Evolutionary conservation across 2,329 filamentous ascomycete species (phyloP), one percentile per base, ranked within the genome.

Genomic region (Thielaviopsis ethacetica): DNA sequence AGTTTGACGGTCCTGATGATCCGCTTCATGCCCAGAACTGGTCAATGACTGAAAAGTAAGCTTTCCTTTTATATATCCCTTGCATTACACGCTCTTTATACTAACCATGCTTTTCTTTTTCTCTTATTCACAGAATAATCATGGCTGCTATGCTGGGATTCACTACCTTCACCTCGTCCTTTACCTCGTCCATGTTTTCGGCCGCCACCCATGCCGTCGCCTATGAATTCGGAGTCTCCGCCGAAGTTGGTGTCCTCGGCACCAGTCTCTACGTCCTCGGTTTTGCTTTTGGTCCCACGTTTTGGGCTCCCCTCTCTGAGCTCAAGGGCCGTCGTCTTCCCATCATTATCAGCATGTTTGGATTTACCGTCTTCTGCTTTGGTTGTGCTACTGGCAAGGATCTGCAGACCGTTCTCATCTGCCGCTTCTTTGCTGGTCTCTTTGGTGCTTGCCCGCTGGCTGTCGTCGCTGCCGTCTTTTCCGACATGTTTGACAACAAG

Each of bases 1-100:
- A 89, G 69, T 95, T 95, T 67, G 85, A 91, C 64, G 90, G 89
- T 0, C 84, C 82, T 1, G 78, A 90, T 63, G 90, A 95, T 66
- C 89, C 89, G 2, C 67, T 91, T 62, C 89, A 95, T 70, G 85
- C 88, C 1, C 86, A 91, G 72, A 95, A 95, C 68, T 95, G 90
- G 90, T 78, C 86, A 0, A 67, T 86, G 58, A 80, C 73, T 67
- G 91, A 87, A 74, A 95, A 95, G 82, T 81, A 70, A 66, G 77
- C 75, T 2, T 24, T 19, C n/a, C 10, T 41, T n/a, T 19, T 47
- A 27, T 38, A 30, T 44, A 2, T 51, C 15, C 22, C 53, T 38
- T 34, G 52, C 44, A 56, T 15, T 19, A 7, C 19, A 41, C 47
- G 5, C 21, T 17, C 49, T 52, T 24, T 21, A 26, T 24, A 22